A percentile compares a stretch with the other conserved stretches of the same genome.
Conservation (phyloP, 257 asterid species). For the Solanum sparsipilum region DNA sequence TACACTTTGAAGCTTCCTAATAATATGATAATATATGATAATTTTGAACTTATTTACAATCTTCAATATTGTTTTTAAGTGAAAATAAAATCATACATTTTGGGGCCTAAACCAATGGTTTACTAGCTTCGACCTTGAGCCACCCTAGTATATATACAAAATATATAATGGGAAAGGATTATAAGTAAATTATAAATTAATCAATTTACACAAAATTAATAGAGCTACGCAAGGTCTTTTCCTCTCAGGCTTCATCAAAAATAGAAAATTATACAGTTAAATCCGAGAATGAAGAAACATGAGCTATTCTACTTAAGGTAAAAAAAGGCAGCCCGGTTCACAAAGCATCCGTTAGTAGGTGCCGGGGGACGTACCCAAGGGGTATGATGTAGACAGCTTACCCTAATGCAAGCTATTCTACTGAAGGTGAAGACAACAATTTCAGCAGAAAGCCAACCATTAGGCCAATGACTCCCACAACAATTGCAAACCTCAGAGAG, state of each 20-base stretch:
- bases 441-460: slow-evolving; percentile 31
- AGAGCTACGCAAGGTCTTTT: slow-evolving; percentile 6
- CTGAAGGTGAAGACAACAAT: slow-evolving; percentile 26
- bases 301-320: slow-evolving; percentile 16
- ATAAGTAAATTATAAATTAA: background rate
- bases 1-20: too few relatives aligned
- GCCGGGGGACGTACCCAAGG: background rate
- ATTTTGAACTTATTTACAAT: too few relatives aligned
- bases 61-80: too few relatives aligned
- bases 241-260: background rate
- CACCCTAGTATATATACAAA: background rate
- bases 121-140: background rate
- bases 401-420: slow-evolving; percentile 8
- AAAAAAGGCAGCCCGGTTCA: background rate
- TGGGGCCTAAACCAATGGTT: background rate
- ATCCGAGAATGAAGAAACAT: background rate
- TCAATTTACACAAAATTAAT: slow-evolving; percentile 14
- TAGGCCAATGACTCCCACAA: slow-evolving; percentile 34
- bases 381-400: background rate
- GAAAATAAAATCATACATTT: background rate
- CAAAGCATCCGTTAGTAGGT: background rate
- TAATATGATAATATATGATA: too few relatives aligned
- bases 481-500: slow-evolving; percentile 26
- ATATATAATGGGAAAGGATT: background rate
- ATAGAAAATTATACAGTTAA: slow-evolving; percentile 13